phyloP scores from a whole-genome alignment of 2,329 filamentous ascomycete genomes.

The Neoarthrinium moseri region DNA sequence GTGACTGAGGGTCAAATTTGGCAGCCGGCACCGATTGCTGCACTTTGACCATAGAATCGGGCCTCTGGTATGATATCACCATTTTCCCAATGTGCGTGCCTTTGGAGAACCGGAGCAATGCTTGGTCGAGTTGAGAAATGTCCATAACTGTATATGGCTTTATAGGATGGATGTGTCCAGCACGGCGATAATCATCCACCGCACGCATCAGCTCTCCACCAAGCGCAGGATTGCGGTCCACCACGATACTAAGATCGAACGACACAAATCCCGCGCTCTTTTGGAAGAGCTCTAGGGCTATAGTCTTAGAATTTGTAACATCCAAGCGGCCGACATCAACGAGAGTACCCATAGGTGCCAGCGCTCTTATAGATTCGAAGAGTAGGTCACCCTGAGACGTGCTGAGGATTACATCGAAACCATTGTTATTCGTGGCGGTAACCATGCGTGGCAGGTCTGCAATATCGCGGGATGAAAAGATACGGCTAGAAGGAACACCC shows the following conservation, averaged over 20 bases:
- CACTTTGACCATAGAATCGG: slow-evolving; percentile 6
- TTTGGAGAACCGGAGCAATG: slow-evolving; percentile 14
- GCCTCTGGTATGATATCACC: slow-evolving; percentile 15
- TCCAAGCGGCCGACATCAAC: not conserved
- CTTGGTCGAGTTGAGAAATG: slow-evolving; percentile 5
- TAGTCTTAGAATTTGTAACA: not conserved
- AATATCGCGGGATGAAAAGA: slow-evolving; percentile 35
- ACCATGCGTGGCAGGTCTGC: not conserved
- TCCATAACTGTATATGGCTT: not conserved
- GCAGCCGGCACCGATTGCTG: not conserved
- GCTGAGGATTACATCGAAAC: slow-evolving; percentile 1
- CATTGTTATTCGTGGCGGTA: not conserved
- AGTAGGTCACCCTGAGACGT: not conserved
- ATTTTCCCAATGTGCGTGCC: slow-evolving; percentile 23
- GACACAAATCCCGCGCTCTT: not conserved
- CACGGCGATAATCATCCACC: not conserved
- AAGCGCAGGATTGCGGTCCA: not conserved
- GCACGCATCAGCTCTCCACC: not conserved
- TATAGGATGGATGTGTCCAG: not conserved
- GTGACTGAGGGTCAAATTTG: slow-evolving; percentile 20
- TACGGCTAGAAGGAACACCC: slow-evolving; percentile 21
- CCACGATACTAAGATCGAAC: not conserved
- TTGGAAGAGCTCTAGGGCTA: slow-evolving; percentile 1
- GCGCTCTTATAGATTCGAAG: not conserved
- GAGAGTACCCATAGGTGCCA: slow-evolving; percentile 9